phyloP scores from a whole-genome alignment of 1,139 yeast genomes.

The Debaryomyces nepalensis region DNA sequence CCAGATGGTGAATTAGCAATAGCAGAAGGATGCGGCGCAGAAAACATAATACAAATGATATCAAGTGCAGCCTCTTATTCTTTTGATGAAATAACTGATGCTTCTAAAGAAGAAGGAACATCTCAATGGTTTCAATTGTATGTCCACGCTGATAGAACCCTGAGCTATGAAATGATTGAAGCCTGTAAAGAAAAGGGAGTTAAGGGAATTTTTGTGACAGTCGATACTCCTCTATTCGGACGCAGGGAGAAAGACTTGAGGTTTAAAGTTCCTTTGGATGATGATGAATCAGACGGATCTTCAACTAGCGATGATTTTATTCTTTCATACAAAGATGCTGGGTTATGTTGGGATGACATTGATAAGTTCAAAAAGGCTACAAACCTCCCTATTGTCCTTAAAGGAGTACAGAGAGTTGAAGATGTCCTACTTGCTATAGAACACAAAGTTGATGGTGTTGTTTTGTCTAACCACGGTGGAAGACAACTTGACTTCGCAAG shows the following conservation, averaged over 20 bases:
- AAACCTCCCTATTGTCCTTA: constrained; percentile 44
- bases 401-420: constrained; percentile 57
- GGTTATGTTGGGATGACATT: constrained; percentile 27
- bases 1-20: constrained; percentile 58
- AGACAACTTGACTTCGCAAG: constrained; percentile 55
- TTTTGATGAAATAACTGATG: constrained; percentile 59
- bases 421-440: constrained; percentile 55
- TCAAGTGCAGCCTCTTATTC: constrained; percentile 60
- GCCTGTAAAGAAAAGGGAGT: constrained; percentile 27
- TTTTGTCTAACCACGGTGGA: constrained; percentile 62
- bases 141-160: constrained; percentile 40
- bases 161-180: constrained; percentile 24
- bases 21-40: constrained; percentile 53
- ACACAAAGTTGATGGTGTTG: constrained; percentile 51
- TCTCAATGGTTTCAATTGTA: constrained; percentile 50
- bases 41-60: constrained; percentile 58
- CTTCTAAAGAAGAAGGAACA: constrained; percentile 34
- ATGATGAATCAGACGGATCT: constrained; percentile 16
- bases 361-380: constrained; percentile 25
- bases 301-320: constrained; percentile 19
- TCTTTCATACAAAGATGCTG: constrained; percentile 16
- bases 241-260: constrained; percentile 32
- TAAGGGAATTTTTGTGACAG: constrained; percentile 34
- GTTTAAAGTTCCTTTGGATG: constrained; percentile 20
- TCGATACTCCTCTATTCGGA: constrained; percentile 32